These are phyloP conservation scores for Arthrobotrys iridis DNA, from an alignment of 2,329 filamentous ascomycete genomes.

Conservation along the genomic window DNA sequence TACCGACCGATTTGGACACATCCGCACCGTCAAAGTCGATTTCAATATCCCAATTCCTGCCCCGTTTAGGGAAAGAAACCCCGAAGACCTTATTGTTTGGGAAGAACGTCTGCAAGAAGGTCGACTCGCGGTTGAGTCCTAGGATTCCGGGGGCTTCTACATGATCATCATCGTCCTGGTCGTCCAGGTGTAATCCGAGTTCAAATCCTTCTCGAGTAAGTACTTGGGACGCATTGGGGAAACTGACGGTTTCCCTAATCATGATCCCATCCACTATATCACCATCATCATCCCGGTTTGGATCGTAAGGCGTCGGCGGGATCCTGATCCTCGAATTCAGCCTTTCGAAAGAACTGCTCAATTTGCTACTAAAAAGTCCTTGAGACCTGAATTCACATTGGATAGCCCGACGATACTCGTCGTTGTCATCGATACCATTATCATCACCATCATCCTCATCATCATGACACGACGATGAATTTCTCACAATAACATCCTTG, in stretches of 20 bases:
- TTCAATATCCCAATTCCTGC: neutral
- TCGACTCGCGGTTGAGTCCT: constrained; percentile 5
- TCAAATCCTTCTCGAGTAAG: constrained; percentile 4
- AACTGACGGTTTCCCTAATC: constrained; percentile 16
- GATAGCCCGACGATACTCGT: neutral
- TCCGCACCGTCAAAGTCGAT: constrained; percentile 15
- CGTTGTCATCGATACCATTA: neutral
- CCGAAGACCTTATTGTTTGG: constrained; percentile 29
- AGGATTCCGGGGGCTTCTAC: neutral
- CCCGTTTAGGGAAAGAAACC: constrained; percentile 3
- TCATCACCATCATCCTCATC: neutral
- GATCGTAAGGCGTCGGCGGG: constrained; percentile 6
- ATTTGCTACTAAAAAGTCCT: constrained; percentile 16
- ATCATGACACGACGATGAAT: constrained; percentile 9
- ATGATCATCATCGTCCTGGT: constrained; percentile 2
- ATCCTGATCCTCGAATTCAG: neutral
- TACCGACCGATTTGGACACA: neutral
- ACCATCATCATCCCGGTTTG: neutral
- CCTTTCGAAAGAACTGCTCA: constrained; percentile 14
- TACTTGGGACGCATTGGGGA: constrained; percentile 1
- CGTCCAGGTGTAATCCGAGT: constrained; percentile 9
- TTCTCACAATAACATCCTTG: constrained; percentile 9
- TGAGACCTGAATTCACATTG: neutral
- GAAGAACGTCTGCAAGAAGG: constrained; percentile 16
- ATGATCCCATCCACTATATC: constrained; percentile 4